A percentile compares a stretch with the other conserved stretches of the same genome.
phyloP scores from a whole-genome alignment of 805 yeast species.

The Ogataea chonburiensis region DNA sequence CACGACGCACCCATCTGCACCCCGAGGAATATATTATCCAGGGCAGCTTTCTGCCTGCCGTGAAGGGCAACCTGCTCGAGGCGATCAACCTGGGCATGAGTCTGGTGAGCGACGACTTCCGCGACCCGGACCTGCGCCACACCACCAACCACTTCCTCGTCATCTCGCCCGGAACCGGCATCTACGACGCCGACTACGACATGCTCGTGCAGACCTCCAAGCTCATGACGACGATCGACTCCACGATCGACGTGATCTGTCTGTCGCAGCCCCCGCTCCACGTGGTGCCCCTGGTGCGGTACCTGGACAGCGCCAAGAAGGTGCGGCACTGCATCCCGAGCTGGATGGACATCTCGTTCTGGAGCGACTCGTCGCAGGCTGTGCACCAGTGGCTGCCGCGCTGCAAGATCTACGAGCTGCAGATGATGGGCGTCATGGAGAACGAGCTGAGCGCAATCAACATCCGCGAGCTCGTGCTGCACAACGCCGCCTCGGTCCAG shows the following conservation, averaged over 20 bases:
- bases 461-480: constrained; percentile 53
- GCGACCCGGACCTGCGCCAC: constrained; percentile 82
- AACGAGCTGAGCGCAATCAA: constrained; percentile 73
- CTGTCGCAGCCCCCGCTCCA: constrained; percentile 90
- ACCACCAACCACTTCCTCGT: constrained; percentile 88
- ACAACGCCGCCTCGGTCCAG: constrained; percentile 40
- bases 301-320: constrained; percentile 48
- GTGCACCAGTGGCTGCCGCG: constrained; percentile 83
- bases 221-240: constrained; percentile 72
- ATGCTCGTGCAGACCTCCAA: constrained; percentile 72
- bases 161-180: constrained; percentile 89
- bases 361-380: constrained; percentile 56
- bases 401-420: constrained; percentile 90
- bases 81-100: constrained; percentile 84
- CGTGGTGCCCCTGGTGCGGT: constrained; percentile 84
- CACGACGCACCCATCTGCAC: constrained; percentile 34
- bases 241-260: constrained; percentile 86
- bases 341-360: constrained; percentile 93
- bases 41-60: constrained; percentile 77
- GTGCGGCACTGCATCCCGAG: constrained; percentile 81
- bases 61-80: constrained; percentile 86
- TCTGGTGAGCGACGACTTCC: constrained; percentile 70
- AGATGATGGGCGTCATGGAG: constrained; percentile 98
- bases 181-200: constrained; percentile 86
- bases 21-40: constrained; percentile 41